Evolutionary conservation across 768 basidiomycete species (phyloP).

Genomic region (Mycena epipterygia): DNA sequence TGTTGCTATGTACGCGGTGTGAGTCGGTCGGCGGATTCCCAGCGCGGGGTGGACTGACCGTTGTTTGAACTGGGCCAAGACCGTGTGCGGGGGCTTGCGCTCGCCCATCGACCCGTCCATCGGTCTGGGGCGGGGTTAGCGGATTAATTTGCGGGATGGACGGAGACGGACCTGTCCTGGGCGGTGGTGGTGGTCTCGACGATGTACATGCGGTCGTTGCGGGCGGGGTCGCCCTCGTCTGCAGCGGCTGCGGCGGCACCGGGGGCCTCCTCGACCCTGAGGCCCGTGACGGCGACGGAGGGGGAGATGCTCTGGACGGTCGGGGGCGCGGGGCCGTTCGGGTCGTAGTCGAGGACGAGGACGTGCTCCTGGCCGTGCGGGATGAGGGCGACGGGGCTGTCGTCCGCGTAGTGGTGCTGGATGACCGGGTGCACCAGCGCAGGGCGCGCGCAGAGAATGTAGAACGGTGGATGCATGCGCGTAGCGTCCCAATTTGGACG

Average conservation of each 20-base stretch:
- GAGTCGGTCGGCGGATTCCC: constrained; percentile 2
- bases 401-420: constrained; percentile 88
- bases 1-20: constrained; percentile 64
- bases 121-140: background rate
- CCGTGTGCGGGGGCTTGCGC: constrained; percentile 61
- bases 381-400: constrained; percentile 75
- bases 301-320: constrained; percentile 66
- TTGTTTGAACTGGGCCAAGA: constrained; percentile 76
- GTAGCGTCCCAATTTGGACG: no score
- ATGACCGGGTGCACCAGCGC: constrained; percentile 79
- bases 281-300: constrained; percentile 62
- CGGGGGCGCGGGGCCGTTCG: constrained; percentile 51
- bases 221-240: constrained; percentile 54
- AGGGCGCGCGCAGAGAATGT: constrained; percentile 72
- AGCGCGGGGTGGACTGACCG: constrained; percentile 57
- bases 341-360: constrained; percentile 79
- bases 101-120: constrained; percentile 45
- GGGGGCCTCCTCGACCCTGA: constrained; percentile 81
- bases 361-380: constrained; percentile 79
- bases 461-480: constrained; percentile 70
- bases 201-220: constrained; percentile 82
- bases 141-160: background rate
- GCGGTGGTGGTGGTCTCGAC: constrained; percentile 70
- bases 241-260: constrained; percentile 70
- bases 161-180: constrained; percentile 62